A percentile compares a stretch with the other conserved stretches of the same genome.
Conservation (phyloP, 306 rosid genomes). For the Prunus fruticosa region DNA sequence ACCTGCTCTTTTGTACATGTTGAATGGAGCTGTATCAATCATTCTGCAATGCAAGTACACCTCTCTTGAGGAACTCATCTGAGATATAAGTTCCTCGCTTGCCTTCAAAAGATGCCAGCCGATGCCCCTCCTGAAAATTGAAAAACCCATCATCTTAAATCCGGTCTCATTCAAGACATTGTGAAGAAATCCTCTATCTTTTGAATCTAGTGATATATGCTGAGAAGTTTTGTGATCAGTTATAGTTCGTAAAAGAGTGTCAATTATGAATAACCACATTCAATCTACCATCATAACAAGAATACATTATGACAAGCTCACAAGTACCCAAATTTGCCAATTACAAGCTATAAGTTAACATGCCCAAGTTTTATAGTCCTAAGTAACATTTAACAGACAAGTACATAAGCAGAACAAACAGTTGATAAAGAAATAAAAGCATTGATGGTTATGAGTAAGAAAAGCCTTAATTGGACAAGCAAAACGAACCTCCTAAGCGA, state of each 20-base stretch:
- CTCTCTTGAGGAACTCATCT: constrained; percentile 65
- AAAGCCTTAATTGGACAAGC: background rate
- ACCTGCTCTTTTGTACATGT: constrained; percentile 81
- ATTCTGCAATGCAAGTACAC: constrained; percentile 88
- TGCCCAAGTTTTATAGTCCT: background rate
- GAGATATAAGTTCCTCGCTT: constrained; percentile 76
- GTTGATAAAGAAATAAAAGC: background rate
- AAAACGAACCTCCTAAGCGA: constrained; percentile 62
- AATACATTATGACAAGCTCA: background rate
- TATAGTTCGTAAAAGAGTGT: background rate
- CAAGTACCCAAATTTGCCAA: background rate
- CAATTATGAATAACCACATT: background rate
- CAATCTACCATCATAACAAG: background rate
- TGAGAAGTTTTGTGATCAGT: background rate
- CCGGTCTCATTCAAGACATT: constrained; percentile 1
- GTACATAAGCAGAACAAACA: background rate
- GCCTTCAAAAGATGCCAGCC: constrained; percentile 98
- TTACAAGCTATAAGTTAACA: background rate
- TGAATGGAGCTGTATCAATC: constrained; percentile 79
- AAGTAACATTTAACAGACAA: background rate
- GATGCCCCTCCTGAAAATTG: constrained; percentile 76
- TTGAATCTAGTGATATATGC: background rate
- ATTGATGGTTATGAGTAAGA: background rate
- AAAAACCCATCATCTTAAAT: constrained; percentile 23
- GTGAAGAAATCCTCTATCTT: background rate